Evolutionary conservation across 2,329 filamentous ascomycete genomes (phyloP).

Genomic region (Ascochyta pisi): DNA sequence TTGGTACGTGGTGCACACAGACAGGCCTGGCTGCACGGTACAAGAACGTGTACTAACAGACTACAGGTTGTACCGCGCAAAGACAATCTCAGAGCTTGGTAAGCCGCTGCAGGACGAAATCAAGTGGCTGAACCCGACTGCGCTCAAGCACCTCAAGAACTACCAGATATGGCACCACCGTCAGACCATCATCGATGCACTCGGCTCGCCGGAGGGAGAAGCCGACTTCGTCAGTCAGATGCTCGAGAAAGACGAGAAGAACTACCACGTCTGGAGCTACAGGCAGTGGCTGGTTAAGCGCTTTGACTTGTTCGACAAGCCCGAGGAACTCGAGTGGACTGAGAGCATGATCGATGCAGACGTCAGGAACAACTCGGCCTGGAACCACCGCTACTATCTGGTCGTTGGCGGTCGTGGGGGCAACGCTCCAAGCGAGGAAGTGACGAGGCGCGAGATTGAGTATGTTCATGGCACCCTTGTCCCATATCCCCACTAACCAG

Average conservation of each 20-base stretch:
- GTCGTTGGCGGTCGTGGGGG: constrained; percentile 69
- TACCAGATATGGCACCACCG: constrained; percentile 93
- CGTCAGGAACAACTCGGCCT: constrained; percentile 94
- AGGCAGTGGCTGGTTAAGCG: constrained; percentile 77
- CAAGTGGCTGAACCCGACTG: constrained; percentile 83
- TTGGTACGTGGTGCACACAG: constrained; percentile 64
- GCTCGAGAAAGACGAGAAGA: constrained; percentile 87
- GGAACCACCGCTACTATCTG: constrained; percentile 97
- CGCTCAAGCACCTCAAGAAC: constrained; percentile 88
- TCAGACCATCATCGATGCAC: constrained; percentile 63
- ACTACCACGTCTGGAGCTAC: constrained; percentile 99
- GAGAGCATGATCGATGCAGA: constrained; percentile 78
- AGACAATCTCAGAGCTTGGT: constrained; percentile 72
- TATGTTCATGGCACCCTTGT: constrained; percentile 53
- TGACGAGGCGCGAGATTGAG: constrained; percentile 76
- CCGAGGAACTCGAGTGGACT: constrained; percentile 72
- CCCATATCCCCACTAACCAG: constrained; percentile 23
- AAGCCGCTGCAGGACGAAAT: constrained; percentile 75
- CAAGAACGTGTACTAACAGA: constrained; percentile 18
- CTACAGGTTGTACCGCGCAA: constrained; percentile 81
- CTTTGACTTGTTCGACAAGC: constrained; percentile 61
- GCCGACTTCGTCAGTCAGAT: constrained; percentile 78
- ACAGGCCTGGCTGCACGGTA: not conserved
- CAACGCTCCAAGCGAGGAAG: constrained; percentile 53
- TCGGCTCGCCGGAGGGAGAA: constrained; percentile 70